Base-by-base conservation (phyloP, 768 basidiomycete species). In the Mrakia hoshinonis region DNA sequence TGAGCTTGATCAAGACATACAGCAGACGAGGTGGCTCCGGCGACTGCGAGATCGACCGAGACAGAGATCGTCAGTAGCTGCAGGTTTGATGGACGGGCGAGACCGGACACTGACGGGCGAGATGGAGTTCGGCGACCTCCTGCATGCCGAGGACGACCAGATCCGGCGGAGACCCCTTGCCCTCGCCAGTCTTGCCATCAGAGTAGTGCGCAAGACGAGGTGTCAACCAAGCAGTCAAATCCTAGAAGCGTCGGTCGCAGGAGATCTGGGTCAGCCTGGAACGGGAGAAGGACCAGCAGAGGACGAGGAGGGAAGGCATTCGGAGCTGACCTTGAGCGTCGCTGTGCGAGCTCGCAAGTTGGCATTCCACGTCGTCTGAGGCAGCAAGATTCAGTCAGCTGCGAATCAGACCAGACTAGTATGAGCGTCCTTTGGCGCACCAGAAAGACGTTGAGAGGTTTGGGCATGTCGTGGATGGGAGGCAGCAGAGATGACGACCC, bases 71-170 rank as follows among this genome's bases (percentile, higher is more conserved):
- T 66, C 20, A 51, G 46, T n/a, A n/a, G 24, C 20, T 22, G 11
- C 12, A 29, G 34, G 24, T 3, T n/a, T 22, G 49, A 49, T 9
- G 24, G 15, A 34, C 62, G 61, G 39, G n/a, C 38, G 62, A 69
- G 39, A 54, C 46, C 12, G 0, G 13, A 9, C 1, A 86, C 89
- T 75, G 80, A 92, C 89, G 83, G 73, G 90, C 89, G 49, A 92
- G 86, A 77, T 94, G 90, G 3, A 98, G 83, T 7, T 92, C 93
- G 15, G 95, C 83, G 31, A 96, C 83, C 78, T 98, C 95, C 78
- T 98, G 95, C 74, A 96, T 93, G 2, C 91, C 92, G 66, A 97
- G 89, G 7, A 88, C 93, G 51, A 95, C 85, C 39, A 94, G 85
- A 78, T 93, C 92, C 49, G 93, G 91, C 6, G 90, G 85, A 26